A percentile compares a stretch with the other conserved stretches of the same genome.
These are phyloP conservation scores for Spergularia marina DNA, from an alignment of 148 eudicot genomes.

Conservation along the genomic window DNA sequence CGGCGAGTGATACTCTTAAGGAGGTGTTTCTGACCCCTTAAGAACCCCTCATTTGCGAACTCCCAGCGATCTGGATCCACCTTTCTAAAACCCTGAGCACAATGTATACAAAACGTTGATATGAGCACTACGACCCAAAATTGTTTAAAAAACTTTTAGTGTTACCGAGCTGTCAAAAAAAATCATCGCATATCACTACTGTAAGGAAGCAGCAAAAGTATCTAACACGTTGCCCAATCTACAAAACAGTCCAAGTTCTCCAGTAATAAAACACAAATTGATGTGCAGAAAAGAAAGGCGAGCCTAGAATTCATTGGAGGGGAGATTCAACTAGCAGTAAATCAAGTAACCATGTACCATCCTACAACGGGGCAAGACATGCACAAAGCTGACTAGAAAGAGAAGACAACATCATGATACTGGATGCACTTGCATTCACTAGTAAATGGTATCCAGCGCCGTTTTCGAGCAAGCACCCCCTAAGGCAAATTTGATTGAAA, in stretches of 20 bases:
- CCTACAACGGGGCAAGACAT: not conserved
- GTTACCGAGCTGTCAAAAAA: not conserved
- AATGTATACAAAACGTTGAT: conserved; percentile 7
- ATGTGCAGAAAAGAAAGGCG: not conserved
- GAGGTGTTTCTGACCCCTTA: conserved; percentile 69
- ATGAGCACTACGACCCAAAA: not conserved
- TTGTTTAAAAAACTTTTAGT: too few relatives aligned
- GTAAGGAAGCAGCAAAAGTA: not conserved
- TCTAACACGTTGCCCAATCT: not conserved
- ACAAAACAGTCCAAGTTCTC: not conserved
- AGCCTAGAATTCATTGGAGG: not conserved
- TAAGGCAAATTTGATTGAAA: not conserved
- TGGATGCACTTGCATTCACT: not conserved
- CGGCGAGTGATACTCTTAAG: conserved; percentile 51
- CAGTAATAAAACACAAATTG: not conserved
- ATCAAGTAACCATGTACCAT: not conserved
- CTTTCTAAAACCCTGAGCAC: conserved; percentile 66
- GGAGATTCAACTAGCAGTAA: not conserved
- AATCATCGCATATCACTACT: too few relatives aligned
- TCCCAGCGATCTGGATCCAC: conserved; percentile 87
- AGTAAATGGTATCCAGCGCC: not conserved
- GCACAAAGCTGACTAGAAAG: conserved; percentile 3
- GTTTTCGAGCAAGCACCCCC: conserved; percentile 10
- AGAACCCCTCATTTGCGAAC: conserved; percentile 73
- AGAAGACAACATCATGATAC: not conserved